phyloP scores from a whole-genome alignment of 306 rosid genomes.

The Sophora flavescens region DNA sequence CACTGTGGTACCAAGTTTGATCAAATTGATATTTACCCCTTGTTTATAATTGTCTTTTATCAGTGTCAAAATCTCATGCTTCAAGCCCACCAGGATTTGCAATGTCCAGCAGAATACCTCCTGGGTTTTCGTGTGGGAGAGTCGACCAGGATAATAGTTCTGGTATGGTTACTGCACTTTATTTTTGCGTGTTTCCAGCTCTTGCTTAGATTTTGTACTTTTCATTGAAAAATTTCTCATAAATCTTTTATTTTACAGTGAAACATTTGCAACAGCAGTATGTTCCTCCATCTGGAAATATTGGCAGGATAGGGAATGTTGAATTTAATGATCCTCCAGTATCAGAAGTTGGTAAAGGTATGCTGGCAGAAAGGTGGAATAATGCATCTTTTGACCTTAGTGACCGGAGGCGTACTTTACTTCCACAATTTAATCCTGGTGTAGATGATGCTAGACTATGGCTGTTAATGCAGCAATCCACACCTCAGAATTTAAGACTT shows the following conservation, averaged over 20 bases:
- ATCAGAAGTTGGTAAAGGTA: constrained; percentile 41
- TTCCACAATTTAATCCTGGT: constrained; percentile 46
- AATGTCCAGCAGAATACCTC: constrained; percentile 55
- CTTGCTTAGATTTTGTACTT: constrained; percentile 25
- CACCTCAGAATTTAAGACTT: constrained; percentile 48
- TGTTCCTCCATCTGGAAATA: constrained; percentile 49
- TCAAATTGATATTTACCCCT: constrained; percentile 35
- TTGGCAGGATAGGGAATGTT: constrained; percentile 42
- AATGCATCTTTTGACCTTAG: constrained; percentile 44
- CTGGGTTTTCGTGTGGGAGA: constrained; percentile 58
- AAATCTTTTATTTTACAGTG: constrained; percentile 44
- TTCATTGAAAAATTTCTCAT: constrained; percentile 24
- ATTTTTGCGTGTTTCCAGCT: constrained; percentile 9
- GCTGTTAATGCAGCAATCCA: constrained; percentile 50
- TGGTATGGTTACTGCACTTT: constrained; percentile 45
- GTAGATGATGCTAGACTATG: constrained; percentile 52
- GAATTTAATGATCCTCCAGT: constrained; percentile 45
- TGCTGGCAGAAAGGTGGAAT: constrained; percentile 43
- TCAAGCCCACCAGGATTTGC: constrained; percentile 58
- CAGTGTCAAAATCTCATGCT: constrained; percentile 51
- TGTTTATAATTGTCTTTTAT: constrained; percentile 24
- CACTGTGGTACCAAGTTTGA: not conserved
- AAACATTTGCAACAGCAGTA: constrained; percentile 45
- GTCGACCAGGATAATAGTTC: constrained; percentile 45
- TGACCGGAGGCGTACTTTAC: constrained; percentile 35